These are phyloP conservation scores for Ustilago xerochloae DNA, from an alignment of 1,284 basidiomycete species.

Conservation along the genomic window DNA sequence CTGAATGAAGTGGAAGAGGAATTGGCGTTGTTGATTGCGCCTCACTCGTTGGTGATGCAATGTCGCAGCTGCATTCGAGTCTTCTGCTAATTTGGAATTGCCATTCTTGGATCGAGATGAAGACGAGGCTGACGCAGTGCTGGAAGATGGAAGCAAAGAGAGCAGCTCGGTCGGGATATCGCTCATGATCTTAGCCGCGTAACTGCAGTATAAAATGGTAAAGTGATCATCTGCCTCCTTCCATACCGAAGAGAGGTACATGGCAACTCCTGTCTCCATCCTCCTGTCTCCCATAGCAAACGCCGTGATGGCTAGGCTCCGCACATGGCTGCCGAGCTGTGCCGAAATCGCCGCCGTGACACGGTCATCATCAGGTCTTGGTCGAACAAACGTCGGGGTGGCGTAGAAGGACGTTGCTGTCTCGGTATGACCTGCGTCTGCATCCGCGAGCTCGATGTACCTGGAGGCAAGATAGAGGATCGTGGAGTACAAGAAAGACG, in stretches of 20 bases:
- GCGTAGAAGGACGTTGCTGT: slow-evolving; percentile 6
- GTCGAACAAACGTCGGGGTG: slow-evolving; percentile 5
- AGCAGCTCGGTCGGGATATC: slow-evolving; percentile 44
- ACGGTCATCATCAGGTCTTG: slow-evolving; percentile 21
- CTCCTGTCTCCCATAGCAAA: slow-evolving; percentile 40
- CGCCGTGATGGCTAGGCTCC: slow-evolving; percentile 34
- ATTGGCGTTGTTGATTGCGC: slow-evolving; percentile 39
- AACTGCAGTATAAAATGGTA: slow-evolving; percentile 48
- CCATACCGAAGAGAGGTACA: slow-evolving; percentile 50
- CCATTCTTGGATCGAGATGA: slow-evolving; percentile 15
- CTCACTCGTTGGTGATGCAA: slow-evolving; percentile 18
- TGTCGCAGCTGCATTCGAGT: not conserved
- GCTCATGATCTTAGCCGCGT: slow-evolving; percentile 52
- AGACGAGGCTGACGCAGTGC: not conserved
- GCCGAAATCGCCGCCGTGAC: slow-evolving; percentile 27
- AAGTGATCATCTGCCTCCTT: slow-evolving; percentile 53
- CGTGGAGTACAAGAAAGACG: slow-evolving; percentile 43
- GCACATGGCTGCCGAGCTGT: slow-evolving; percentile 37
- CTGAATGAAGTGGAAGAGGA: slow-evolving; percentile 53
- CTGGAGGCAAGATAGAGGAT: slow-evolving; percentile 43
- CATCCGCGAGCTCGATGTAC: slow-evolving; percentile 42
- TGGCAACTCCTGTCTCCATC: slow-evolving; percentile 46
- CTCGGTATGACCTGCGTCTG: slow-evolving; percentile 4
- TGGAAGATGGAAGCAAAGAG: slow-evolving; percentile 30
- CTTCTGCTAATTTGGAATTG: not conserved